These are phyloP conservation scores for Fusarium pilosicola DNA, from an alignment of 2,329 filamentous ascomycete species.

Conservation along the genomic window DNA sequence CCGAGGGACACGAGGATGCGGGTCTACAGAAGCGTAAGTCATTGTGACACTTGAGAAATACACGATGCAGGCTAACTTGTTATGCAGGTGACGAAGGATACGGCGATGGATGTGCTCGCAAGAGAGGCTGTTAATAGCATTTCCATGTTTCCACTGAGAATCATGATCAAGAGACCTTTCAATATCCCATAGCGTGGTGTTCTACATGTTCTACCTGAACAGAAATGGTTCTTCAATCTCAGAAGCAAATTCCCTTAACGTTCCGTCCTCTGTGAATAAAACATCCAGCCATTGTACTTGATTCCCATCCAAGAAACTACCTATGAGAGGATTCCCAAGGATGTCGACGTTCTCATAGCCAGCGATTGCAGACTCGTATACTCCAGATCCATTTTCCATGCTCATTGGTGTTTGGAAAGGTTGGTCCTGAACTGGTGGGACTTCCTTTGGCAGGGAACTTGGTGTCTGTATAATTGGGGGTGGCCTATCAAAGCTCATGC, in stretches of 20 bases:
- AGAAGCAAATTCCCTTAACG: slow-evolving; percentile 39
- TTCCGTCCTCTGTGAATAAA: slow-evolving; percentile 42
- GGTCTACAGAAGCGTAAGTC: not conserved
- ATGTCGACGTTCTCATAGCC: slow-evolving; percentile 38
- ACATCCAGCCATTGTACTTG: slow-evolving; percentile 41
- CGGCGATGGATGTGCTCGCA: not conserved
- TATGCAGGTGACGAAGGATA: not conserved
- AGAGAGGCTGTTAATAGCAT: not conserved
- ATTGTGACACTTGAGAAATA: accelerated
- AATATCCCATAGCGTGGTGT: not conserved
- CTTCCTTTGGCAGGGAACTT: not conserved
- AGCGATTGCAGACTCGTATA: not conserved
- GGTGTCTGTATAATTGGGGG: not conserved
- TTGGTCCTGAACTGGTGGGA: not conserved
- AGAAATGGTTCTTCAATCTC: slow-evolving; percentile 44
- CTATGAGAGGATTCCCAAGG: slow-evolving; percentile 41
- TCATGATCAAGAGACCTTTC: accelerated
- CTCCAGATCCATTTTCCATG: not conserved
- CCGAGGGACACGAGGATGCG: not conserved
- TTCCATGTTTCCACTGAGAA: not conserved
- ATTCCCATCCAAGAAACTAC: slow-evolving; percentile 43
- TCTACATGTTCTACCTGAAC: slow-evolving; percentile 5
- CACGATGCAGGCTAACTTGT: not conserved
- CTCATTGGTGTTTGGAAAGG: slow-evolving; percentile 10
- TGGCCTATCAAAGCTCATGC: not conserved